Evolutionary conservation across 805 yeast species (phyloP).

Genomic region (Kodamaea restingae): DNA sequence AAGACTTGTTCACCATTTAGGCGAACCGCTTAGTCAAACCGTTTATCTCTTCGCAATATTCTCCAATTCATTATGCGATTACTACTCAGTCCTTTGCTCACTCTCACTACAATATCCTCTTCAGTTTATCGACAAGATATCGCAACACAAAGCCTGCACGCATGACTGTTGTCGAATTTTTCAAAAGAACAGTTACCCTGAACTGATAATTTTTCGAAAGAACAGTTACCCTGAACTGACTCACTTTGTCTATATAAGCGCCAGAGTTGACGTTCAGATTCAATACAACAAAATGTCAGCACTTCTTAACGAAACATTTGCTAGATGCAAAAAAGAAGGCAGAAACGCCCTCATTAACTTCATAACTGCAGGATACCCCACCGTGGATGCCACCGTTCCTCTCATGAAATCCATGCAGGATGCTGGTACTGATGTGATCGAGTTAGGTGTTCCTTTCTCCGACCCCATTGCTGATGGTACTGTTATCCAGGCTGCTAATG

Average conservation of each 20-base stretch:
- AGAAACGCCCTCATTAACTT: constrained; percentile 90
- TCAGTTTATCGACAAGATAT: too few species aligned
- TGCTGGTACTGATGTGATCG: constrained; percentile 94
- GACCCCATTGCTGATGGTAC: constrained; percentile 99
- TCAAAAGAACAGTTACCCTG: constrained; percentile 23
- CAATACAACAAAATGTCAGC: constrained; percentile 40
- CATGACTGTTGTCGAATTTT: constrained; percentile 3
- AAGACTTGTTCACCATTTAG: too few species aligned
- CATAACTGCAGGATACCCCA: constrained; percentile 92
- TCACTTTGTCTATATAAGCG: not conserved
- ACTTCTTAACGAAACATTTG: constrained; percentile 55
- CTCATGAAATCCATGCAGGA: constrained; percentile 83
- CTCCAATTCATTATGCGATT: too few species aligned
- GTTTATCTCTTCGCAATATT: too few species aligned
- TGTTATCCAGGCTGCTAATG: constrained; percentile 86
- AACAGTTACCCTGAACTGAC: constrained; percentile 8
- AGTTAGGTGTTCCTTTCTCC: constrained; percentile 92
- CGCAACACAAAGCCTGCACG: not conserved
- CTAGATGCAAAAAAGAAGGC: constrained; percentile 55
- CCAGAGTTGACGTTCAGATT: not conserved
- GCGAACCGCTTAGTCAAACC: too few species aligned
- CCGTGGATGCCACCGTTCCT: constrained; percentile 82
- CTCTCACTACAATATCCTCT: too few species aligned
- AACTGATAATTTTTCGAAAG: constrained; percentile 19
- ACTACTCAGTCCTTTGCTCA: too few species aligned